These are phyloP conservation scores for Lyophyllum decastes DNA, from an alignment of 768 basidiomycete genomes.

Conservation along the genomic window DNA sequence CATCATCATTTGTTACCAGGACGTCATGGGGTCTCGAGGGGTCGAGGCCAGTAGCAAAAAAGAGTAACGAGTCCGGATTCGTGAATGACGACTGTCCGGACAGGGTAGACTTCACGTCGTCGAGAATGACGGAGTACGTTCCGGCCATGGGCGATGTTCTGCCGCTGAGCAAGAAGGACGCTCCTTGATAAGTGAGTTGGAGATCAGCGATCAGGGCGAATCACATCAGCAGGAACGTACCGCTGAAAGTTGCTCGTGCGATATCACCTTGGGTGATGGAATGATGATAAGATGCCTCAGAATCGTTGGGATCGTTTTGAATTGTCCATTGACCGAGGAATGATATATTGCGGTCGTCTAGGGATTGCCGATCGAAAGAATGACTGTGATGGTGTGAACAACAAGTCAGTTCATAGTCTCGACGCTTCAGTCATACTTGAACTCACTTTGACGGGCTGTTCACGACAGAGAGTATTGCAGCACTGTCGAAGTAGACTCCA, in stretches of 20 bases:
- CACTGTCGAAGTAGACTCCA: constrained; percentile 58
- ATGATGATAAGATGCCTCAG: constrained; percentile 18
- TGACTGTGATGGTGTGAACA: neutral
- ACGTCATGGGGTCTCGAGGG: constrained; percentile 49
- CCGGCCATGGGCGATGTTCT: constrained; percentile 59
- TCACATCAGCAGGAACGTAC: constrained; percentile 32
- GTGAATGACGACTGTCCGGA: constrained; percentile 57
- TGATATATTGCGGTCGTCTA: constrained; percentile 48
- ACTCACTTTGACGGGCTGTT: constrained; percentile 35
- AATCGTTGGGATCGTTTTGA: constrained; percentile 16
- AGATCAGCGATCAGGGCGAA: neutral
- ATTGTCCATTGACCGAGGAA: constrained; percentile 62
- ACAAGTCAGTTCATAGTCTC: neutral
- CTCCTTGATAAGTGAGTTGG: constrained; percentile 41
- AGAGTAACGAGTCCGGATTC: constrained; percentile 55
- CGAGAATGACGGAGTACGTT: constrained; percentile 52
- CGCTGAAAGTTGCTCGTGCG: constrained; percentile 44
- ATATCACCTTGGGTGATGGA: constrained; percentile 45
- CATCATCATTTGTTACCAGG: constrained; percentile 56
- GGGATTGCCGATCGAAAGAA: constrained; percentile 20
- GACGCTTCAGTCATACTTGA: neutral
- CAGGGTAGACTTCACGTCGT: constrained; percentile 43
- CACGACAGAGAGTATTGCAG: constrained; percentile 44
- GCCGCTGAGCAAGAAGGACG: constrained; percentile 61
- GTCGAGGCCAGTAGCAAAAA: constrained; percentile 63